phyloP scores from a whole-genome alignment of 129 eudicot species.

The Escallonia herrerae region DNA sequence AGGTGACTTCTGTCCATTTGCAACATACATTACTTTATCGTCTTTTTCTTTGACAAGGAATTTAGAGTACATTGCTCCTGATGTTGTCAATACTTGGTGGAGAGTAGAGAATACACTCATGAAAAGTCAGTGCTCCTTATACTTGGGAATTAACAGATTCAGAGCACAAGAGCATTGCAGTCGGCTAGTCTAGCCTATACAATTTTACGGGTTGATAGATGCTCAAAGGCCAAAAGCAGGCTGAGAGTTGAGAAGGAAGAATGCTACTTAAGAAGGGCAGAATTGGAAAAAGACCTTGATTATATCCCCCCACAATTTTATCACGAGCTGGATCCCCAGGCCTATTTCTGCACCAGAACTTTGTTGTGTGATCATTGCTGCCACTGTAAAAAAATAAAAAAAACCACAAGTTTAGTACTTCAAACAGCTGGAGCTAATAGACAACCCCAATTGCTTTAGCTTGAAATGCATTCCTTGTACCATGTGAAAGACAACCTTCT shows the following conservation, averaged over 20 bases:
- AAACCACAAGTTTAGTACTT: conserved; percentile 2
- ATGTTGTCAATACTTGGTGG: too few relatives aligned
- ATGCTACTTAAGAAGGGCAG: background rate
- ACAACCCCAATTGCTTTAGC: background rate
- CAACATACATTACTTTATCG: too few relatives aligned
- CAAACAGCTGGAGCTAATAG: background rate
- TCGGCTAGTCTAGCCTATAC: background rate
- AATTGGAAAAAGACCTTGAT: conserved; percentile 44
- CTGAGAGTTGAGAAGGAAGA: background rate
- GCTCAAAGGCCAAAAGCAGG: background rate
- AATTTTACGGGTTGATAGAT: background rate
- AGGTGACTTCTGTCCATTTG: background rate
- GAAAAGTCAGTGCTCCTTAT: too few relatives aligned
- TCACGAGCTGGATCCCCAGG: conserved; percentile 97
- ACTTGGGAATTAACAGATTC: too few relatives aligned
- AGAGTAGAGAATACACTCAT: too few relatives aligned
- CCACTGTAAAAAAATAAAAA: conserved; percentile 60
- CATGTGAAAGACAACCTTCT: background rate
- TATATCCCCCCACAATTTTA: conserved; percentile 52
- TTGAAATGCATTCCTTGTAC: background rate
- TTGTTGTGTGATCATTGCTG: conserved; percentile 87
- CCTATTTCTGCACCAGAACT: conserved; percentile 99
- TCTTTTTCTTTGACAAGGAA: too few relatives aligned
- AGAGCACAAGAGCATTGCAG: too few relatives aligned
- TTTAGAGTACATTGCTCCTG: too few relatives aligned